Percentiles rank a stretch among this genome's conserved stretches.
Conservation (phyloP, 192 early-diverging fungal species). For the Linnemannia exigua region DNA sequence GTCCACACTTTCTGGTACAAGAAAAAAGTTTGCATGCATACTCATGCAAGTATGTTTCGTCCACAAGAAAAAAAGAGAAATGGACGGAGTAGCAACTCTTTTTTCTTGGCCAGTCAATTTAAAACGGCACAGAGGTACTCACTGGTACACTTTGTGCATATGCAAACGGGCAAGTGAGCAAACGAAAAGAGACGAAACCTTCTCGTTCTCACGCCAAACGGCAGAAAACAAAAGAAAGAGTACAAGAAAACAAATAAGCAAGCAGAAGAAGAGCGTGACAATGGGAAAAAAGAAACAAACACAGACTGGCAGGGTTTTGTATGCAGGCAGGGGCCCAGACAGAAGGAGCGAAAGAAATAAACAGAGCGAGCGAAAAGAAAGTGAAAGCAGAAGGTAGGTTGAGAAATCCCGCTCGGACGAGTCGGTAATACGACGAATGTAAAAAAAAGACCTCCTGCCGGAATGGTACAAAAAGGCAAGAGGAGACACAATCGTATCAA, state of each 20-base stretch:
- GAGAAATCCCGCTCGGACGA: not conserved
- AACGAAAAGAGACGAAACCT: not conserved
- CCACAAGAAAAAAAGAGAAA: no score
- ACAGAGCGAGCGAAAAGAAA: not conserved
- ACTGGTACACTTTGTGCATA: not conserved
- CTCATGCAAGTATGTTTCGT: no score
- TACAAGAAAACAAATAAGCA: not conserved
- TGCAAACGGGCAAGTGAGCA: not conserved
- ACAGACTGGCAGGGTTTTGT: no score
- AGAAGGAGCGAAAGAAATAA: not conserved
- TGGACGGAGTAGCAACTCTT: no score
- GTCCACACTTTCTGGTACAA: no score
- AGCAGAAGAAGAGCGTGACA: not conserved
- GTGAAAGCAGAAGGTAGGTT: not conserved
- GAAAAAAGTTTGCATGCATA: no score
- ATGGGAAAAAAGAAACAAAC: not conserved
- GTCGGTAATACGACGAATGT: not conserved
- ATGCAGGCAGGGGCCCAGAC: not conserved
- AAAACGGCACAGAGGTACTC: no score
- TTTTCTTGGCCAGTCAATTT: no score
- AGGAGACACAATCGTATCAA: not conserved
- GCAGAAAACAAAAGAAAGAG: not conserved
- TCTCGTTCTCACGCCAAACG: slow-evolving; percentile 2
- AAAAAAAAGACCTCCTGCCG: not conserved
- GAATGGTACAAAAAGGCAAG: not conserved